These are phyloP conservation scores for Ordospora pajunii DNA, from an alignment of 371 early-diverging fungal species.

Conservation along the genomic window DNA sequence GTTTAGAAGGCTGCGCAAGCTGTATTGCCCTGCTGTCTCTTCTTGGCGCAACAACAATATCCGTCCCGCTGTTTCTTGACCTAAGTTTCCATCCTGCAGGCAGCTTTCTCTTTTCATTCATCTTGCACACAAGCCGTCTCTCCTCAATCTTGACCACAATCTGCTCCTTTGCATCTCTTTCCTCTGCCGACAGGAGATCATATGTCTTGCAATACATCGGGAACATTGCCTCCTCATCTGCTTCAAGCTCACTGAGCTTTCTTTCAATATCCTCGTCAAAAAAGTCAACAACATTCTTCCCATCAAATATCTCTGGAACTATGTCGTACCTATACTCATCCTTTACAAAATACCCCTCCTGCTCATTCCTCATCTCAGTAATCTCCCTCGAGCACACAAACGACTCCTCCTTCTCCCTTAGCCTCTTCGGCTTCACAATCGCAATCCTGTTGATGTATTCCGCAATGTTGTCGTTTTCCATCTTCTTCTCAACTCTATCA, in stretches of 20 bases:
- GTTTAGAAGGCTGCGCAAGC: slow-evolving; percentile 1
- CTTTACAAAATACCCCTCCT: slow-evolving; percentile 25
- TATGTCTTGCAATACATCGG: slow-evolving; percentile 48
- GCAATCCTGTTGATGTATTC: slow-evolving; percentile 62
- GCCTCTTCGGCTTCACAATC: slow-evolving; percentile 60
- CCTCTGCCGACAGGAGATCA: slow-evolving; percentile 46
- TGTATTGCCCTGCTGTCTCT: background rate
- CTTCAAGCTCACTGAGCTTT: slow-evolving; percentile 81
- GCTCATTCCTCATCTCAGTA: slow-evolving; percentile 26
- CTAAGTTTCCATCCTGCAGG: slow-evolving; percentile 7
- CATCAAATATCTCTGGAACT: slow-evolving; percentile 97
- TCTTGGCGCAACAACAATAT: background rate
- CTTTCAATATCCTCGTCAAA: slow-evolving; percentile 75
- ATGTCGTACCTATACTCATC: slow-evolving; percentile 87
- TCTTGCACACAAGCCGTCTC: slow-evolving; percentile 20
- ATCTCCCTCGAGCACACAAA: background rate
- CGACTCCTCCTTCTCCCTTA: slow-evolving; percentile 17
- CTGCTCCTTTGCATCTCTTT: slow-evolving; percentile 47
- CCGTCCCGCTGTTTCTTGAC: background rate
- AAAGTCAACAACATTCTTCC: slow-evolving; percentile 97
- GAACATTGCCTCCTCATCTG: slow-evolving; percentile 64
- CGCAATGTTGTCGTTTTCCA: slow-evolving; percentile 44
- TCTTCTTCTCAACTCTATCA: slow-evolving; percentile 54
- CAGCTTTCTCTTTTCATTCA: slow-evolving; percentile 17
- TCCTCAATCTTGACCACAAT: slow-evolving; percentile 41